Evolutionary conservation across 2,329 filamentous ascomycete species (phyloP).

Genomic region (Cladophialophora chaetospira): DNA sequence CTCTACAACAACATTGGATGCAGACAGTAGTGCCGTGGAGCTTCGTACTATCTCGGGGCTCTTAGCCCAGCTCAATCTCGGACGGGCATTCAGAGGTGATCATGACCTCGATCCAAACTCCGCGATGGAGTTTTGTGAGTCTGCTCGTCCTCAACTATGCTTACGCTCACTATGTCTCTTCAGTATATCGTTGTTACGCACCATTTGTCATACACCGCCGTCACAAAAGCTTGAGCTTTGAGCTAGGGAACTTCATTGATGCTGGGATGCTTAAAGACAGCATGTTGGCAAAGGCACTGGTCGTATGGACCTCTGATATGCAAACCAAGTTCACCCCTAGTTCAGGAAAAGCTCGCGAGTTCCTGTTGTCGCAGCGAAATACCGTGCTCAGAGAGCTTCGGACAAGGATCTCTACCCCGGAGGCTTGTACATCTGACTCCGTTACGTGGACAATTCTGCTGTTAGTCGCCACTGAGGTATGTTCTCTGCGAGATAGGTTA

Average conservation of each 20-base stretch:
- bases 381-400: slow-evolving; percentile 14
- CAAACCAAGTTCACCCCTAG: neutral
- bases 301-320: slow-evolving; percentile 10
- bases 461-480: slow-evolving; percentile 9
- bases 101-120: slow-evolving; percentile 3
- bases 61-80: slow-evolving; percentile 4
- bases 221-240: slow-evolving; percentile 2
- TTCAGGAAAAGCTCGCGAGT: neutral
- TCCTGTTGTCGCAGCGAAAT: slow-evolving; percentile 7
- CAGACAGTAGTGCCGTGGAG: neutral
- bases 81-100: slow-evolving; percentile 1
- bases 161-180: neutral
- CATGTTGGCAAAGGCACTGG: slow-evolving; percentile 9
- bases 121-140: slow-evolving; percentile 13
- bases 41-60: slow-evolving; percentile 9
- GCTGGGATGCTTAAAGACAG: slow-evolving; percentile 2
- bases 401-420: slow-evolving; percentile 6
- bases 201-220: slow-evolving; percentile 12
- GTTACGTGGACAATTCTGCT: slow-evolving; percentile 14
- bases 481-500: neutral
- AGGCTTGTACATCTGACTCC: slow-evolving; percentile 5
- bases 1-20: neutral
- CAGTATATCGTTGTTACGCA: slow-evolving; percentile 6
- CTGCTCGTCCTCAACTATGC: neutral
- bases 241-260: slow-evolving; percentile 7